Evolutionary conservation across 257 asterid genomes (phyloP), one percentile per base, ranked within the genome.

Genomic region (Pogostemon cablin): DNA sequence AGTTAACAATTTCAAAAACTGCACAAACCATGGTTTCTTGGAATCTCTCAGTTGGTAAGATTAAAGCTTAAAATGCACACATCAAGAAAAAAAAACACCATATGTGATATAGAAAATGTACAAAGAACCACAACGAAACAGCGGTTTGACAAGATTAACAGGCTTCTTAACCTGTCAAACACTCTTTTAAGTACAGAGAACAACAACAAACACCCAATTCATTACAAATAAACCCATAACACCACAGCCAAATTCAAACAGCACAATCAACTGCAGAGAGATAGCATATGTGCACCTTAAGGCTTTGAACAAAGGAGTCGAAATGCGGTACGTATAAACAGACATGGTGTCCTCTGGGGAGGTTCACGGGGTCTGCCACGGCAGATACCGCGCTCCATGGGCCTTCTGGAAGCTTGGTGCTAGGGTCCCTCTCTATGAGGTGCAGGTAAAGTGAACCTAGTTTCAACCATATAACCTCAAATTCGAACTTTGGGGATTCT

Each of bases 401-500:
- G n/a, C 96, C 92, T 81, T 92, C 96, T 6, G 96, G 98, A 58
- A 89, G 90, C 79, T 72, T 86, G 9, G 83, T 74, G 50, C 68
- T 65, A 12, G 95, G 90, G 78, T 93, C 92, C 80, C 98, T 85
- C 74, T 93, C 96, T 40, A 90, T 93, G 63, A 93, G 90, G 78
- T 93, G 98, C 78, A 93, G 76, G 68, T 53, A 83, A 34, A 93
- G 68, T 0, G 89, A 81, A 52, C 85, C 81, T 66, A 90, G 78
- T 72, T 87, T 93, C 90, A 93, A 73, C 98, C 98, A 90, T 80
- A 89, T 83, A 57, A 85, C 92, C 63, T 47, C 89, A 50, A 86
- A 90, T 12, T 78, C 92, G 41, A 87, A 85, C 39, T 80, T 88
- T 4, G 98, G 96, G 38, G 73, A 74, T 77, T 90, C 97, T 34